phyloP scores from a whole-genome alignment of 208 protist genomes.

The Leptomonas pyrrhocoris region DNA sequence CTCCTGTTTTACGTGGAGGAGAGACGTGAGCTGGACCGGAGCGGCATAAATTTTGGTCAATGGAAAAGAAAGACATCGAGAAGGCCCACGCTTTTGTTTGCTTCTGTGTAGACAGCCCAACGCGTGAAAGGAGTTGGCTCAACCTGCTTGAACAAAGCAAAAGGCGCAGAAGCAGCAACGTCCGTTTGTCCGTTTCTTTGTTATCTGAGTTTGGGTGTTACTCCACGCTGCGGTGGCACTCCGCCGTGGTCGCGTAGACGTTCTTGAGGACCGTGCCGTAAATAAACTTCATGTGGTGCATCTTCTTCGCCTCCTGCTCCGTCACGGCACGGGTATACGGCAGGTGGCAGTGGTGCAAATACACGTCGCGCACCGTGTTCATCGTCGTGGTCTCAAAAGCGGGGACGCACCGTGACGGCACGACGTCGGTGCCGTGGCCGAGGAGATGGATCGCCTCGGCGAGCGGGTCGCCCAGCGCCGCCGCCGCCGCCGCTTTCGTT shows the following conservation, averaged over 20 bases:
- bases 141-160: constrained; percentile 17
- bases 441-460: constrained; percentile 28
- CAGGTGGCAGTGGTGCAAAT: constrained; percentile 53
- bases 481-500: constrained; percentile 14
- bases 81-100: no score
- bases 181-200: no score
- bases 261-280: constrained; percentile 68
- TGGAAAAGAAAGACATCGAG: no score
- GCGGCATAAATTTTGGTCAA: no score
- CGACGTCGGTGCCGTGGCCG: constrained; percentile 11
- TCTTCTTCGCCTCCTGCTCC: constrained; percentile 52
- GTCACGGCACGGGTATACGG: constrained; percentile 41
- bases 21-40: no score
- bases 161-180: not conserved
- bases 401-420: constrained; percentile 6
- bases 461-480: constrained; percentile 25
- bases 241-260: constrained; percentile 40
- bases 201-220: no score
- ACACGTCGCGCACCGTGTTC: constrained; percentile 48
- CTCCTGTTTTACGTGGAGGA: no score
- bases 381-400: constrained; percentile 52
- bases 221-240: constrained; percentile 18
- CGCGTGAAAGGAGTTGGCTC: no score
- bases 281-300: constrained; percentile 51
- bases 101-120: no score